phyloP scores from a whole-genome alignment of 2,329 filamentous ascomycete species.

The Metarhizium rileyi region DNA sequence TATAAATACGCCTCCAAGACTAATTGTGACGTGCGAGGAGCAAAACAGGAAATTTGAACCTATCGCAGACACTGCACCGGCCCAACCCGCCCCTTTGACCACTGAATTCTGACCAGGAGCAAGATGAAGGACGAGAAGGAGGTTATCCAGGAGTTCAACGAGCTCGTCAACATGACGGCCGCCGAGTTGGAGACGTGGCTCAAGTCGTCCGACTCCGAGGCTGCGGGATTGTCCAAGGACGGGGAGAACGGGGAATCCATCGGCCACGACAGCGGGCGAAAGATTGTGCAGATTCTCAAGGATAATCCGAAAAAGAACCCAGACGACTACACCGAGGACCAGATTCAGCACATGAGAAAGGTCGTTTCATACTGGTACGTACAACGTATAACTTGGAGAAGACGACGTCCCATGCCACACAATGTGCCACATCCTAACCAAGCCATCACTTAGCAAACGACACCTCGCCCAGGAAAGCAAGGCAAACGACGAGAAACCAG shows the following conservation, averaged over 20 bases:
- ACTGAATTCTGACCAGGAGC: too few species aligned
- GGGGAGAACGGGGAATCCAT: constrained; percentile 49
- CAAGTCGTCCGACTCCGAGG: constrained; percentile 44
- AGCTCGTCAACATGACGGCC: constrained; percentile 56
- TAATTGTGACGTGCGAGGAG: too few species aligned
- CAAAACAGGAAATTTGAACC: not conserved
- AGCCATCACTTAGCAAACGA: constrained; percentile 41
- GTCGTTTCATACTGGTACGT: constrained; percentile 52
- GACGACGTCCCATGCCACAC: not conserved
- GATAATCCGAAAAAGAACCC: constrained; percentile 49
- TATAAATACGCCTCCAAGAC: not conserved
- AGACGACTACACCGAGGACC: constrained; percentile 44
- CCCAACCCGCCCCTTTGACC: too few species aligned
- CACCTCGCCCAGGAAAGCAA: constrained; percentile 56
- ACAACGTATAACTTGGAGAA: too few species aligned
- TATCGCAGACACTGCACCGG: too few species aligned
- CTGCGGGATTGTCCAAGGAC: constrained; percentile 51
- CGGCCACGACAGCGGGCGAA: constrained; percentile 53
- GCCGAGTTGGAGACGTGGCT: constrained; percentile 53
- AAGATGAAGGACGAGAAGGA: constrained; percentile 17
- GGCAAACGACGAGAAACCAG: constrained; percentile 42
- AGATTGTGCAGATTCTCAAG: constrained; percentile 53
- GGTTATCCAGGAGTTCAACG: constrained; percentile 49
- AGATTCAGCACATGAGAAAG: constrained; percentile 49
- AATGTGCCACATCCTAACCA: too few species aligned